Evolutionary conservation across 192 early-diverging fungal genomes (phyloP).

Genomic region (Rhizoclosmatium sp.): DNA sequence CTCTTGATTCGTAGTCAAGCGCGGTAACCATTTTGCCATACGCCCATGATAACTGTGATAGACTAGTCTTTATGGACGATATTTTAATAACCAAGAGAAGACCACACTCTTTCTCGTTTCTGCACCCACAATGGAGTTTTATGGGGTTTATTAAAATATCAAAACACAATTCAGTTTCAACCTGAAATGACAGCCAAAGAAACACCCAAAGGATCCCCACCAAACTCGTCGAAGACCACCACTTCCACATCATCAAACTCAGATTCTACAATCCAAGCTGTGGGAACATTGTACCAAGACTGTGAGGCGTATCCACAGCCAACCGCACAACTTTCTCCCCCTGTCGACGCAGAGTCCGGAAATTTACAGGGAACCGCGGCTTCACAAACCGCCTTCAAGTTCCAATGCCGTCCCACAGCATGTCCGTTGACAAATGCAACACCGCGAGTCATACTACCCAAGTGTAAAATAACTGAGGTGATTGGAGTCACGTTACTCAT

Average conservation of each 20-base stretch:
- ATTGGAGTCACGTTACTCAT: neutral
- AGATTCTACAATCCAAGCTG: slow-evolving; percentile 38
- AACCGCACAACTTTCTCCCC: slow-evolving; percentile 36
- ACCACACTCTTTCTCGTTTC: no score
- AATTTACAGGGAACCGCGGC: slow-evolving; percentile 19
- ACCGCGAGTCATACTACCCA: slow-evolving; percentile 44
- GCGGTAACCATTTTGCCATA: no score
- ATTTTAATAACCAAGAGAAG: no score
- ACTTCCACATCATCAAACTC: slow-evolving; percentile 33
- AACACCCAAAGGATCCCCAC: slow-evolving; percentile 50
- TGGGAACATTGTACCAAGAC: slow-evolving; percentile 49
- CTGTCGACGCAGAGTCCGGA: slow-evolving; percentile 17
- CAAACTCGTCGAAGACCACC: slow-evolving; percentile 50
- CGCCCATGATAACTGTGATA: no score
- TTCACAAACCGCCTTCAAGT: slow-evolving; percentile 10
- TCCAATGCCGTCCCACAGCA: slow-evolving; percentile 49
- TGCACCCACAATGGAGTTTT: no score
- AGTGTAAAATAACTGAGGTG: slow-evolving; percentile 40
- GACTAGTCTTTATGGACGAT: no score
- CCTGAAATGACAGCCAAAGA: slow-evolving; percentile 38
- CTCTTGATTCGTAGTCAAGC: no score
- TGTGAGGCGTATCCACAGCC: slow-evolving; percentile 40
- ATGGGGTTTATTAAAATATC: no score
- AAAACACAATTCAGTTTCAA: neutral
- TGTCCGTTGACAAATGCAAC: slow-evolving; percentile 47